Evolutionary conservation across 169 alveolate genomes (phyloP), one percentile per base, ranked within the genome.

Genomic region (Babesia ovata): DNA sequence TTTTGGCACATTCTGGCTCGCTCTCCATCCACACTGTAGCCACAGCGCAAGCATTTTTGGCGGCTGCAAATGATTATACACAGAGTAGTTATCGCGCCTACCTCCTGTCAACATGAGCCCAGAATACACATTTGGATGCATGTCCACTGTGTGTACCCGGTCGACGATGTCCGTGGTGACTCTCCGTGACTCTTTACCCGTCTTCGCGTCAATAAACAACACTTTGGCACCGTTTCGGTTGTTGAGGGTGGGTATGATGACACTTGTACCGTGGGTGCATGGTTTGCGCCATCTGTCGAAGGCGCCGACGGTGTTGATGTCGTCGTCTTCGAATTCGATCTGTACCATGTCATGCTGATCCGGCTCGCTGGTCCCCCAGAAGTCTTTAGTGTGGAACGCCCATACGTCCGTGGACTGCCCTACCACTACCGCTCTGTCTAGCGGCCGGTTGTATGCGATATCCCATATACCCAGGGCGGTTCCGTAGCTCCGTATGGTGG

Each of bases 61-160:
- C 39, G 4, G 46, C 71, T 62, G 57, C n/a, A 21, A 9, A 24
- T 10, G 11, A 8, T 13, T 17, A 33, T 21, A 16, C 42, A 4
- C 9, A 9, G 0, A 21, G 9, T 16, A 17, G 21, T 9, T 2
- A 26, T 33, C 24, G 19, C 19, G 49, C 86, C 16, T 53, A 69
- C 82, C 82, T 59, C 86, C 86, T 9, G 86, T 62, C 36, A 78
- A 58, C n/a, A 78, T 45, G 48, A 69, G 73, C 63, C 86, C 82
- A 57, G 59, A 39, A 48, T 53, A 39, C 13, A 44, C 67, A 21
- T 59, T 63, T 12, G 82, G 86, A 69, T 78, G 79, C 39, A 39
- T 73, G 60, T 78, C 79, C 13, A 69, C 69, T 42, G 44, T 24
- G 60, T 56, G 76, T 33, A 46, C 21, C 28, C 49, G 39, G 70